phyloP scores from a whole-genome alignment of 495 filamentous ascomycete genomes.

The Niebla homalea region DNA sequence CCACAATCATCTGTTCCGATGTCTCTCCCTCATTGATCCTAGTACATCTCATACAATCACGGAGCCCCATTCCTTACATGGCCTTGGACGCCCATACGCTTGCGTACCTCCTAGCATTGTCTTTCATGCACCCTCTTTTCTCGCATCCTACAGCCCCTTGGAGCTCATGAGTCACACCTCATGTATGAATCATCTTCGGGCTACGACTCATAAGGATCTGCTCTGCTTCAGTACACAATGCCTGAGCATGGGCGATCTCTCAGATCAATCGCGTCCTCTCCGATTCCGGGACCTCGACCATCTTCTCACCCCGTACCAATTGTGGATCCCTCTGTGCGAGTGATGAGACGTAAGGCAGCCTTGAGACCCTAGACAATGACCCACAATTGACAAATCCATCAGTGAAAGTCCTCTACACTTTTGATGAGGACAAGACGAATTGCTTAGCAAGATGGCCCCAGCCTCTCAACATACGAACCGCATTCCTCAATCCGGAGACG shows the following conservation, averaged over 20 bases:
- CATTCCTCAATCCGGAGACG: slow-evolving; percentile 61
- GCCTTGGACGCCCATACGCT: too few relatives aligned
- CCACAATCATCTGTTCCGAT: too few relatives aligned
- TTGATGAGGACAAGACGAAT: slow-evolving; percentile 80
- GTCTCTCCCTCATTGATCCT: too few relatives aligned
- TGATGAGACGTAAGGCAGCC: slow-evolving; percentile 36
- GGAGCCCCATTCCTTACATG: too few relatives aligned
- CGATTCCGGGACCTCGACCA: slow-evolving; percentile 7
- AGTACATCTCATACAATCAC: too few relatives aligned
- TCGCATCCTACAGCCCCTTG: too few relatives aligned
- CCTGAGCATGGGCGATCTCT: slow-evolving; percentile 10
- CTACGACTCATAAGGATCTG: not conserved
- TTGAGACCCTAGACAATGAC: not conserved
- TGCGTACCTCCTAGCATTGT: too few relatives aligned
- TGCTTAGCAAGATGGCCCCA: slow-evolving; percentile 86
- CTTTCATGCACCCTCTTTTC: too few relatives aligned
- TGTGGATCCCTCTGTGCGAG: slow-evolving; percentile 39
- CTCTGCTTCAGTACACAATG: slow-evolving; percentile 11
- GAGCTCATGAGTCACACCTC: too few relatives aligned
- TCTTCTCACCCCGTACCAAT: slow-evolving; percentile 21
- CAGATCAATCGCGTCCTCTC: slow-evolving; percentile 13
- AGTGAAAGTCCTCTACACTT: slow-evolving; percentile 97
- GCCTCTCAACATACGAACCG: slow-evolving; percentile 63
- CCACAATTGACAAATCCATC: slow-evolving; percentile 6
- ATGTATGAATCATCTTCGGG: too few relatives aligned